These are phyloP conservation scores for Septoria petroselini DNA, from an alignment of 2,329 filamentous ascomycete genomes.

Conservation along the genomic window DNA sequence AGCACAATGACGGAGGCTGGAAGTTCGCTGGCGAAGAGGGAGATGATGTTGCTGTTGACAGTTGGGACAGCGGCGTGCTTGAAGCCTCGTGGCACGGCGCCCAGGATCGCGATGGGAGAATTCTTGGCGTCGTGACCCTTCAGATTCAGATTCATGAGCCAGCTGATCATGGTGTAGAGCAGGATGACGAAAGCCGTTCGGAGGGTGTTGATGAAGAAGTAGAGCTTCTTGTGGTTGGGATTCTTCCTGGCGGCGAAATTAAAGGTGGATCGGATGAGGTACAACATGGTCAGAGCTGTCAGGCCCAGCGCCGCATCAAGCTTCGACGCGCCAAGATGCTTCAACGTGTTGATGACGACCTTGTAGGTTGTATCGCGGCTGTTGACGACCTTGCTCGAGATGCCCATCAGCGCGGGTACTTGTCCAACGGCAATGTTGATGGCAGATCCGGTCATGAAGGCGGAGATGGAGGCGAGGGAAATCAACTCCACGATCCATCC, in stretches of 20 bases:
- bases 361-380: slow-evolving; percentile 75
- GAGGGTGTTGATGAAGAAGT: slow-evolving; percentile 89
- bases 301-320: slow-evolving; percentile 87
- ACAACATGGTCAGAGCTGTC: slow-evolving; percentile 75
- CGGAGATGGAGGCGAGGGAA: slow-evolving; percentile 81
- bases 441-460: slow-evolving; percentile 96
- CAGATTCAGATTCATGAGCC: slow-evolving; percentile 70
- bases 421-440: slow-evolving; percentile 85
- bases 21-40: slow-evolving; percentile 66
- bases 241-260: slow-evolving; percentile 64
- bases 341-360: slow-evolving; percentile 79
- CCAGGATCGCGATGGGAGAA: slow-evolving; percentile 70
- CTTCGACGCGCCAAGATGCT: slow-evolving; percentile 62
- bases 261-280: slow-evolving; percentile 67
- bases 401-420: slow-evolving; percentile 75
- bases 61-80: slow-evolving; percentile 70
- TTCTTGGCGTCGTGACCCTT: slow-evolving; percentile 28
- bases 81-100: slow-evolving; percentile 79
- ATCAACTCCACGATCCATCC: slow-evolving; percentile 95
- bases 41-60: slow-evolving; percentile 65
- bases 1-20: slow-evolving; percentile 90
- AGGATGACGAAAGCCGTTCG: slow-evolving; percentile 88
- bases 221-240: slow-evolving; percentile 66
- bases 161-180: slow-evolving; percentile 88
- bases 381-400: slow-evolving; percentile 60